These are phyloP conservation scores for Tolypocladium pustulatum DNA, from an alignment of 2,329 filamentous ascomycete genomes.

Conservation along the genomic window DNA sequence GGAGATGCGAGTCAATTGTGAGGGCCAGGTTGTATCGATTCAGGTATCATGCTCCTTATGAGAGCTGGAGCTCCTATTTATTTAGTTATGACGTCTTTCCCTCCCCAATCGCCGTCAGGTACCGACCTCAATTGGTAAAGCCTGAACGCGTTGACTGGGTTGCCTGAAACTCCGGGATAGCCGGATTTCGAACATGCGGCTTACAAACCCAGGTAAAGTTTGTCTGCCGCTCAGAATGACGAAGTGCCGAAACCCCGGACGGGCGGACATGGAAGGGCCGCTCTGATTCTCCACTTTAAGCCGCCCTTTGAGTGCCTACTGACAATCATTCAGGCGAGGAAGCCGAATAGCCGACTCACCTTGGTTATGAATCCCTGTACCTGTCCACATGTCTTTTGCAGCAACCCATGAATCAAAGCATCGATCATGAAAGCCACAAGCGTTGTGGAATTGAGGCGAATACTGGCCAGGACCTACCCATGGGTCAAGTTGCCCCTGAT, in stretches of 20 bases:
- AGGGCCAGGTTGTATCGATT: neutral
- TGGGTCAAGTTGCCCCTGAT: constrained; percentile 37
- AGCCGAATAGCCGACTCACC: neutral
- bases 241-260: too few relatives aligned
- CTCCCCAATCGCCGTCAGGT: neutral
- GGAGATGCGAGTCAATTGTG: neutral
- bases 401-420: neutral
- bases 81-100: neutral
- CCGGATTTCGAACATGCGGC: neutral
- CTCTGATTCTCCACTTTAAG: neutral
- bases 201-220: neutral
- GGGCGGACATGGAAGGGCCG: too few relatives aligned
- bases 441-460: neutral
- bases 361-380: neutral
- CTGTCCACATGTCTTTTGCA: neutral
- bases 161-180: neutral
- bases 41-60: neutral
- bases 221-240: neutral
- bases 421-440: neutral
- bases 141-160: neutral
- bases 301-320: neutral
- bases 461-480: constrained; percentile 9
- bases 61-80: neutral
- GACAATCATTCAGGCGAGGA: neutral
- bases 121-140: too few relatives aligned